A percentile compares a stretch with the other conserved stretches of the same genome.
Evolutionary conservation across 306 rosid genomes (phyloP).

Genomic region (Trifolium repens): DNA sequence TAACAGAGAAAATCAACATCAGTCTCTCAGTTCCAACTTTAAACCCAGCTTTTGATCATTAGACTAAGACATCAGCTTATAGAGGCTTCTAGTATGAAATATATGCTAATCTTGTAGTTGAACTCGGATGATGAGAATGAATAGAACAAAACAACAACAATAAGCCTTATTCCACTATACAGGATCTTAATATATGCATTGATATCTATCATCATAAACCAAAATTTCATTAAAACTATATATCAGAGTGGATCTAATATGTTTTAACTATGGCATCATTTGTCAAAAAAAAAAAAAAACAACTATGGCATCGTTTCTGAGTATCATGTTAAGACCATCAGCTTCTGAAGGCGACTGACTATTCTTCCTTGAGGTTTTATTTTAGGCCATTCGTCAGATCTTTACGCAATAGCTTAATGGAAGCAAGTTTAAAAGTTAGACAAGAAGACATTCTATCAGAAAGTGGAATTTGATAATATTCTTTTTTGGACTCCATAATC

Average conservation of each 20-base stretch:
- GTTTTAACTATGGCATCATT: background rate
- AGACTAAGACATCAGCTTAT: background rate
- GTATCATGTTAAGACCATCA: too few species aligned
- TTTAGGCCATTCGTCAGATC: background rate
- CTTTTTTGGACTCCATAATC: background rate
- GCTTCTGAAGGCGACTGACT: background rate
- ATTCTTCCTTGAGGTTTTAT: background rate
- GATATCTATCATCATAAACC: background rate
- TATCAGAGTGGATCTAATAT: conserved; percentile 6
- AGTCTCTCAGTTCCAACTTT: conserved; percentile 8
- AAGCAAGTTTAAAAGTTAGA: conserved; percentile 18
- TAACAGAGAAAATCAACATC: conserved; percentile 24
- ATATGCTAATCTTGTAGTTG: conserved; percentile 11
- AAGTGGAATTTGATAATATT: background rate
- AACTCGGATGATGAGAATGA: conserved; percentile 16
- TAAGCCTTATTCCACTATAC: background rate
- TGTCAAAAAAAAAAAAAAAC: too few species aligned
- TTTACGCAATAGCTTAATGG: conserved; percentile 7
- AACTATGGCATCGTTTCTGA: background rate
- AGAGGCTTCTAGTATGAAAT: conserved; percentile 12
- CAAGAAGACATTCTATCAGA: background rate
- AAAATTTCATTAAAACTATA: background rate
- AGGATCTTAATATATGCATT: background rate
- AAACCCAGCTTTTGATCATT: conserved; percentile 12
- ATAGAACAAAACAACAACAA: conserved; percentile 7